Base-by-base conservation (phyloP, 2,329 filamentous ascomycete genomes). In the Phaeophleospora eucalypticola region DNA sequence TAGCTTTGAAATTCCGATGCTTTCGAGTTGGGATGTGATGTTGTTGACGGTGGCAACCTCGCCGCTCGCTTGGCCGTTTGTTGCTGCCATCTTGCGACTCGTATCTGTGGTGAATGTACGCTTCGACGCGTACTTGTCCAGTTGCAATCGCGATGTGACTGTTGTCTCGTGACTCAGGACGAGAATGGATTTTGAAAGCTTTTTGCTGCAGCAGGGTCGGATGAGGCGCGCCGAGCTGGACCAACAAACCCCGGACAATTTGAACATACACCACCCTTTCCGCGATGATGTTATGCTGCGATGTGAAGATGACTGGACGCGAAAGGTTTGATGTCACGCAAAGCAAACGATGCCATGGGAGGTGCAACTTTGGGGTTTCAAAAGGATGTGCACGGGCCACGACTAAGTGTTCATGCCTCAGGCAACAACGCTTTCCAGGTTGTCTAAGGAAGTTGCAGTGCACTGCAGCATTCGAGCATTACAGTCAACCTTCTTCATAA, bases 1-100 rank as follows among this genome's bases (percentile, higher is more conserved):
- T 8, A 60, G 42, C 8, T 58, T 52, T 9, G 58, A 58, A 4
- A 65, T 48, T 36, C 62, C 62, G 8, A 65, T 21, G 14, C 56
- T 52, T 39, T 62, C 46, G 10, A 65, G 53, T 42, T 64, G 55
- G 21, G 61, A 53, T 15, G 59, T 61, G 46, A 65, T 58, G 33
- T 59, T 51, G 15, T 56, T 44, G 21, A 61, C 34, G 44, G 54
- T 42, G 41, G 50, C 52, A 19, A 42, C 42, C 10, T 43, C 24
- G 17, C 36, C 45, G 27, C 41, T 38, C n/a, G 48, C 32, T 9
- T 45, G 36, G 6, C 51, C 56, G 32, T 54, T 56, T 10, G 53
- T 45, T 10, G 54, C 18, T 12, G 57, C 58, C 54, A 60, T 60
- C 2, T 20, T 54, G 18, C 27, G 44, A 17, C 10, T 9, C 14